phyloP scores from a whole-genome alignment of 306 rosid species.

The Mimosa pudica region DNA sequence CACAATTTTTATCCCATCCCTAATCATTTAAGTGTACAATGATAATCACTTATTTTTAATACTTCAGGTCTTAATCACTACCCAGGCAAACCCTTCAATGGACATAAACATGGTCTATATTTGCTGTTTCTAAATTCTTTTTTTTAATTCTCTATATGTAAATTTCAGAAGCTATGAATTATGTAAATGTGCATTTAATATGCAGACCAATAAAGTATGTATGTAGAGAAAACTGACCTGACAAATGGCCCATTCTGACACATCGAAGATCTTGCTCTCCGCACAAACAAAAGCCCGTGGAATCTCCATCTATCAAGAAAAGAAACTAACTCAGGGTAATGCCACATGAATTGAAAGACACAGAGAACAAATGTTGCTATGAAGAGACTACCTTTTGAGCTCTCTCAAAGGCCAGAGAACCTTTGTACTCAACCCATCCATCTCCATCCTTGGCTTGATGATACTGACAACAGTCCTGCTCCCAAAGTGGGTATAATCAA shows the following conservation, averaged over 20 bases:
- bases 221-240: conserved; percentile 63
- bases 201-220: conserved; percentile 4
- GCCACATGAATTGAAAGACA: conserved; percentile 7
- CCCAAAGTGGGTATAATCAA: conserved; percentile 35
- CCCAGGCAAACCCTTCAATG: conserved; percentile 2
- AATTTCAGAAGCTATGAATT: conserved; percentile 17
- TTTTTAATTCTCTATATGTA: neutral
- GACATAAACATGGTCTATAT: conserved; percentile 16
- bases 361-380: conserved; percentile 5
- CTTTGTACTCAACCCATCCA: conserved; percentile 98
- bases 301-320: conserved; percentile 73
- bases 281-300: conserved; percentile 99
- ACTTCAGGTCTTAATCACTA: neutral
- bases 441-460: conserved; percentile 99
- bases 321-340: conserved; percentile 25
- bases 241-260: conserved; percentile 99
- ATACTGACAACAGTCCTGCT: conserved; percentile 95
- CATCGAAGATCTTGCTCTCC: conserved; percentile 95
- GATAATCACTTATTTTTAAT: conserved; percentile 7
- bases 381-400: conserved; percentile 69
- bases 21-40: conserved; percentile 8
- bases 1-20: neutral
- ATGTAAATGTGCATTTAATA: conserved; percentile 14
- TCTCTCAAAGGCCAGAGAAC: conserved; percentile 78
- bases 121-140: neutral